phyloP scores from a whole-genome alignment of 768 basidiomycete species.

The Trametes meyenii region DNA sequence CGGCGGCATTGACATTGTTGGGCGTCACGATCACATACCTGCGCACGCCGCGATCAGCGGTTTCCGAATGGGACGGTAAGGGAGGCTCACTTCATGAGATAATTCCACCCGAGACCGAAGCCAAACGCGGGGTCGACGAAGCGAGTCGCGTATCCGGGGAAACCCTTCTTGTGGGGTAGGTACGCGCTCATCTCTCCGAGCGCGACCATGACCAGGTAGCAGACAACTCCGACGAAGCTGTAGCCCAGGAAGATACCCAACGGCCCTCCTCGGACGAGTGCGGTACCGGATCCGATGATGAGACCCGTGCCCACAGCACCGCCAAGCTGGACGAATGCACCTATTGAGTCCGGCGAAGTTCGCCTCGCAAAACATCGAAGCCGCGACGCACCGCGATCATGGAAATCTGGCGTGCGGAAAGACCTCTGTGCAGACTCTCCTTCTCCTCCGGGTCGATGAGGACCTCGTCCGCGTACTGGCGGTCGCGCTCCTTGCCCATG shows the following conservation, averaged over 20 bases:
- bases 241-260: constrained; percentile 49
- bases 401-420: constrained; percentile 41
- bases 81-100: constrained; percentile 51
- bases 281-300: constrained; percentile 54
- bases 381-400: constrained; percentile 41
- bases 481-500: constrained; percentile 2
- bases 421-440: constrained; percentile 38
- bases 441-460: constrained; percentile 28
- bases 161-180: constrained; percentile 62
- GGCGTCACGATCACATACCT: constrained; percentile 63
- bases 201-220: constrained; percentile 61
- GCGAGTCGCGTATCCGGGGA: constrained; percentile 59
- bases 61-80: neutral
- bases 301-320: constrained; percentile 39
- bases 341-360: neutral
- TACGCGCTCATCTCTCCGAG: constrained; percentile 43
- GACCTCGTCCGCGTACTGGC: constrained; percentile 20
- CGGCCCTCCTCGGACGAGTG: constrained; percentile 56
- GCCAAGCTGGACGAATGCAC: constrained; percentile 29
- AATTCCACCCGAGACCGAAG: constrained; percentile 69
- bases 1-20: constrained; percentile 67
- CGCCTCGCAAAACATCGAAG: neutral
- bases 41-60: constrained; percentile 8
- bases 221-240: constrained; percentile 55
- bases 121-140: constrained; percentile 71